Conservation (phyloP, 306 rosid species). For the Trifolium pratense region DNA sequence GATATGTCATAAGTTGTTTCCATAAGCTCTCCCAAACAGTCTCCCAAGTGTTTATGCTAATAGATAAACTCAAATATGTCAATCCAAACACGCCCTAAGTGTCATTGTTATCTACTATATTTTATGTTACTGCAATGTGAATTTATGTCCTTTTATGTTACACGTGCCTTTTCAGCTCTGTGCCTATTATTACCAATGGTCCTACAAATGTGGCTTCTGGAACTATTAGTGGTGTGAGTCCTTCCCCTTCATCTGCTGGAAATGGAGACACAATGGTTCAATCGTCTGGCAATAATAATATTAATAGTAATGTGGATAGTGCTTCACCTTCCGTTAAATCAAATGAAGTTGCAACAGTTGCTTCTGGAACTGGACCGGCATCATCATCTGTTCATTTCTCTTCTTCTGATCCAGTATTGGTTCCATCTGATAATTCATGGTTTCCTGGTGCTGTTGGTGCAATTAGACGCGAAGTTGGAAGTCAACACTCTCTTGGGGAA, state of each 20-base stretch:
- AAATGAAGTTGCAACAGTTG: constrained; percentile 45
- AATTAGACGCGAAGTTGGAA: constrained; percentile 66
- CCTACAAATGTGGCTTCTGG: constrained; percentile 57
- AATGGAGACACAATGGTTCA: constrained; percentile 52
- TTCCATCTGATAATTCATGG: constrained; percentile 65
- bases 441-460: constrained; percentile 68
- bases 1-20: neutral
- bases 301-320: constrained; percentile 49
- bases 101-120: neutral
- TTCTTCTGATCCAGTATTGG: constrained; percentile 68
- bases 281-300: constrained; percentile 47
- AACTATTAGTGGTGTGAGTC: constrained; percentile 48
- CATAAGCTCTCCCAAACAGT: neutral
- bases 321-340: constrained; percentile 50
- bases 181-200: constrained; percentile 55
- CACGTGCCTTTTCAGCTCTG: constrained; percentile 64
- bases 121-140: constrained; percentile 33
- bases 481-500: constrained; percentile 58
- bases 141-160: constrained; percentile 27
- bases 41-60: neutral
- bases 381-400: constrained; percentile 63
- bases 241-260: constrained; percentile 48
- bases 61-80: neutral
- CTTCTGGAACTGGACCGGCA: constrained; percentile 49
- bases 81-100: neutral